Percentiles rank a stretch among this genome's conserved stretches.
phyloP scores from a whole-genome alignment of 78 protist species.

The Speleostelium caveatum region DNA sequence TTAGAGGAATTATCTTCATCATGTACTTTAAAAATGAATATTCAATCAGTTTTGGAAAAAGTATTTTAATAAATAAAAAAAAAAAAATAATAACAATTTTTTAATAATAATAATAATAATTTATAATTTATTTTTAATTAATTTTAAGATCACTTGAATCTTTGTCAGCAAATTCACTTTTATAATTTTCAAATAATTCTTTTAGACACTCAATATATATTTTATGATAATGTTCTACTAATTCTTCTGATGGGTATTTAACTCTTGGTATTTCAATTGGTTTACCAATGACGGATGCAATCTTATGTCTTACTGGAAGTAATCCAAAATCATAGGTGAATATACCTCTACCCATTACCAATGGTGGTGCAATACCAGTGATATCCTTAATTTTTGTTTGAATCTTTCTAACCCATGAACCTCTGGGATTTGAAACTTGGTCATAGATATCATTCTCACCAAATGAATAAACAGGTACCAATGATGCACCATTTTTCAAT shows the following conservation, averaged over 20 bases:
- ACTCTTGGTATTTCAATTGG: conserved; percentile 69
- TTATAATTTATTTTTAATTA: too few species aligned
- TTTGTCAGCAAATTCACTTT: conserved; percentile 12
- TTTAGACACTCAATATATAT: conserved; percentile 35
- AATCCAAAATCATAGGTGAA: conserved; percentile 79
- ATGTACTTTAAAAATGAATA: conserved; percentile 33
- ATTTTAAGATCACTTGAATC: conserved; percentile 54
- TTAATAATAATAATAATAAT: too few species aligned
- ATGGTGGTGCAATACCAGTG: conserved; percentile 78
- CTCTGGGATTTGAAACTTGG: conserved; percentile 72
- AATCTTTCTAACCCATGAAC: conserved; percentile 50
- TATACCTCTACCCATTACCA: conserved; percentile 76
- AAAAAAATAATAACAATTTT: neutral
- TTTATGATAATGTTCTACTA: conserved; percentile 61
- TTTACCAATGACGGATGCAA: conserved; percentile 57
- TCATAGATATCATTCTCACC: conserved; percentile 81
- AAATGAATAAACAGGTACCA: conserved; percentile 79
- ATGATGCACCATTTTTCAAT: conserved; percentile 58
- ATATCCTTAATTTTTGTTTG: conserved; percentile 53
- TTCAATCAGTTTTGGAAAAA: conserved; percentile 38
- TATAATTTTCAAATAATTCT: conserved; percentile 46
- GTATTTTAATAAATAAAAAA: conserved; percentile 10
- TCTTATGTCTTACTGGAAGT: conserved; percentile 31
- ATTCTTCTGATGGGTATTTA: conserved; percentile 22
- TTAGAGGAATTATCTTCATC: conserved; percentile 18